phyloP scores from a whole-genome alignment of 1,284 basidiomycete species.

The Heliocybe sulcata region DNA sequence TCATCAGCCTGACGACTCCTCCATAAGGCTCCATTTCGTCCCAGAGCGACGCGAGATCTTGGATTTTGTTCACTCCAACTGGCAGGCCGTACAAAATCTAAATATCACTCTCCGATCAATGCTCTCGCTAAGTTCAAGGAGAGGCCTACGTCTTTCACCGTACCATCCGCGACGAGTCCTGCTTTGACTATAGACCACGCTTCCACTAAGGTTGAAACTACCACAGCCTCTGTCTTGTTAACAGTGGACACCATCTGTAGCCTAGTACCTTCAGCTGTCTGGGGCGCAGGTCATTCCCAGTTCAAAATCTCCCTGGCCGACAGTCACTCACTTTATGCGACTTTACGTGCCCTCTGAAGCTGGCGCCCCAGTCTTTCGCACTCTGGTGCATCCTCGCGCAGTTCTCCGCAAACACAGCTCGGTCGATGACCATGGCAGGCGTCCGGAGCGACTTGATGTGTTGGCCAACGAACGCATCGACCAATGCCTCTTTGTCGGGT shows the following conservation, averaged over 20 bases:
- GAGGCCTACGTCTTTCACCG: conserved; percentile 61
- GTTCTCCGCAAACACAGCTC: conserved; percentile 61
- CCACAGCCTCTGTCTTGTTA: conserved; percentile 49
- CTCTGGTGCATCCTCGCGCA: conserved; percentile 67
- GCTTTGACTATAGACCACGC: conserved; percentile 68
- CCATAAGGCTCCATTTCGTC: conserved; percentile 44
- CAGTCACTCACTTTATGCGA: conserved; percentile 57
- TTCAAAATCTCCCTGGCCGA: background rate
- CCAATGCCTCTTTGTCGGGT: conserved; percentile 48
- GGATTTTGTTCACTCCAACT: conserved; percentile 61
- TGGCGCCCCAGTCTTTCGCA: conserved; percentile 55
- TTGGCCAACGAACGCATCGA: conserved; percentile 55
- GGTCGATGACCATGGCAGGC: conserved; percentile 75
- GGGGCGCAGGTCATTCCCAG: background rate
- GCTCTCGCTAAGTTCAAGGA: background rate
- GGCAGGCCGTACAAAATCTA: conserved; percentile 81
- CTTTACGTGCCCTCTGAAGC: conserved; percentile 80
- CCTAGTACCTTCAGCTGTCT: conserved; percentile 70
- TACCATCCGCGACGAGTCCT: conserved; percentile 68
- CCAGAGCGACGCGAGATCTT: conserved; percentile 58
- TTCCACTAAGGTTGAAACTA: conserved; percentile 78
- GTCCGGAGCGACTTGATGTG: conserved; percentile 58
- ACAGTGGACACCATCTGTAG: conserved; percentile 56
- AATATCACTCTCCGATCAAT: background rate
- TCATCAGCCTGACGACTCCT: conserved; percentile 56